A percentile compares a stretch with the other conserved stretches of the same genome.
Evolutionary conservation across 2,329 filamentous ascomycete genomes (phyloP).

Genomic region (Elsinoe necatrix): DNA sequence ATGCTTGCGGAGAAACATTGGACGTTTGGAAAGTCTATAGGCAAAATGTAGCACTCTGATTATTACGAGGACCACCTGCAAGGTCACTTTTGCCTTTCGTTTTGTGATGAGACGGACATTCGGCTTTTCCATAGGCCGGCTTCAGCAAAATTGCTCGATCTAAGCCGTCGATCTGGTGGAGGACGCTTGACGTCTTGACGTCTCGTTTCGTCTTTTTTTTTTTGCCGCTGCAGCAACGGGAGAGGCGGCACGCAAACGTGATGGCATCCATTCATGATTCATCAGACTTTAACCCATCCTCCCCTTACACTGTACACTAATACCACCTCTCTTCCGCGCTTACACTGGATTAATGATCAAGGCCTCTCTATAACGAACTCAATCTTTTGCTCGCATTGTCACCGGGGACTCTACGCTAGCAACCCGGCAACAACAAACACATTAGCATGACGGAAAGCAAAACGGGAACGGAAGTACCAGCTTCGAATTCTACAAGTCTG

Average conservation of each 20-base stretch:
- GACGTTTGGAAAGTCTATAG: neutral
- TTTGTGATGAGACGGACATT: neutral
- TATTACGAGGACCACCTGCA: neutral
- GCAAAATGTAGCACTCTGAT: neutral
- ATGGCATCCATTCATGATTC: slow-evolving; percentile 7
- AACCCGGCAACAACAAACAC: neutral
- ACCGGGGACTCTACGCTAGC: neutral
- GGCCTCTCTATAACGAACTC: neutral
- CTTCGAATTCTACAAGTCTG: neutral
- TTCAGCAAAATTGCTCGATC: neutral
- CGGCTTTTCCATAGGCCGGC: neutral
- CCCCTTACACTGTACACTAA: neutral
- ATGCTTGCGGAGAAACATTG: neutral
- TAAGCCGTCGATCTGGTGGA: slow-evolving; percentile 1
- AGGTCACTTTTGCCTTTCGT: neutral
- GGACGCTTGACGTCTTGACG: slow-evolving; percentile 1
- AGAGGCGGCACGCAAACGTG: neutral
- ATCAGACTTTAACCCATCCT: neutral
- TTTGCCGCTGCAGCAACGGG: neutral
- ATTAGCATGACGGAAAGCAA: slow-evolving; percentile 5
- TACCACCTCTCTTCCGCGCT: neutral
- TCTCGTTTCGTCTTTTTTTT: neutral
- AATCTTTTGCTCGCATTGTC: neutral
- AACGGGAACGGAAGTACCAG: neutral
- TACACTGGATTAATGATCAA: neutral